Percentiles rank a stretch among this genome's conserved stretches.
phyloP scores from a whole-genome alignment of 345 rosid species.

The Eucalyptus regnans region DNA sequence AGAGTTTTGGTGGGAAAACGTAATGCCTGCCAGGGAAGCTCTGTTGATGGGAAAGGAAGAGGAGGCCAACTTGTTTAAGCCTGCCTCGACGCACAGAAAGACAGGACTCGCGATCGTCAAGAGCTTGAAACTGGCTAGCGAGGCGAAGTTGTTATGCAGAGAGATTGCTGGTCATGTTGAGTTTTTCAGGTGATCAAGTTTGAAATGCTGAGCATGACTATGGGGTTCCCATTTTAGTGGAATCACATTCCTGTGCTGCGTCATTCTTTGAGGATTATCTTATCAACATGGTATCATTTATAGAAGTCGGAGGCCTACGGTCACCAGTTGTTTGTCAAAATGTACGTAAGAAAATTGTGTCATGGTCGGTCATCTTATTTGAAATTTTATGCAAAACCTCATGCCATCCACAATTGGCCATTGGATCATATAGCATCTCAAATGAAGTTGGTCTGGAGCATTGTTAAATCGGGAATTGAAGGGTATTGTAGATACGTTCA shows the following conservation, averaged over 20 bases:
- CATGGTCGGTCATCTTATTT: not conserved
- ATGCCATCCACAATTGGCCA: not conserved
- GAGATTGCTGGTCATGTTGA: constrained; percentile 85
- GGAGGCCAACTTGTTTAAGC: constrained; percentile 40
- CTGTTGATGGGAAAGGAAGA: constrained; percentile 37
- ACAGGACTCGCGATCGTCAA: constrained; percentile 55
- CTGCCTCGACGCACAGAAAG: constrained; percentile 51
- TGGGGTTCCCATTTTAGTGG: not conserved
- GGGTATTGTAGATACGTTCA: not conserved
- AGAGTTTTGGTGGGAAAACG: constrained; percentile 93
- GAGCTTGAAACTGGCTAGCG: constrained; percentile 58
- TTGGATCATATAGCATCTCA: not conserved
- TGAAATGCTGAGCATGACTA: not conserved
- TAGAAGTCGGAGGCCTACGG: not conserved
- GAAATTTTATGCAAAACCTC: not conserved
- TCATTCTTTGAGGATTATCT: not conserved
- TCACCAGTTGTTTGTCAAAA: not conserved
- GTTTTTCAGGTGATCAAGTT: constrained; percentile 34
- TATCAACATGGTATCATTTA: not conserved
- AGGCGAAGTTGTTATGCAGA: constrained; percentile 53
- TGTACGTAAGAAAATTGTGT: not conserved
- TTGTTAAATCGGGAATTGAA: not conserved
- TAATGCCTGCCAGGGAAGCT: constrained; percentile 73
- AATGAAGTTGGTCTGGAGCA: not conserved
- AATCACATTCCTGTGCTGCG: not conserved